Evolutionary conservation across 345 rosid species (phyloP).

Genomic region (Eucalyptus urophylla): DNA sequence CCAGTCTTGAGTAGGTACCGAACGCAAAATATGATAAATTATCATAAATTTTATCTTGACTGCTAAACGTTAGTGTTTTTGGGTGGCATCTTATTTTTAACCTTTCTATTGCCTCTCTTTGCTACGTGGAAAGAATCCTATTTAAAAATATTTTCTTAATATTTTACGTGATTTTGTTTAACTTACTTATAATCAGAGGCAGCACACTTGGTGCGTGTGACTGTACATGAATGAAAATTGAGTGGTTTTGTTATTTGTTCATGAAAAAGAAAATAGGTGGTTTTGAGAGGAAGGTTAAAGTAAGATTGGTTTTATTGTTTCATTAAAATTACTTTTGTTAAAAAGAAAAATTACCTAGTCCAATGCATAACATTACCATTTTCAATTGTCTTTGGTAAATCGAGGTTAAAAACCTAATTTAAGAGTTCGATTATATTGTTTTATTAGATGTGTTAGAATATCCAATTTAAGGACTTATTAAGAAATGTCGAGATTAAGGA

Average conservation of each 20-base stretch:
- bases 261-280: neutral
- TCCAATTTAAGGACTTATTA: neutral
- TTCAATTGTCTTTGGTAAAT: neutral
- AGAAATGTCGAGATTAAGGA: neutral
- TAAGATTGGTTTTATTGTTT: neutral
- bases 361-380: neutral
- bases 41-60: accelerated
- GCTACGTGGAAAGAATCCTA: neutral
- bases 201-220: neutral
- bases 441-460: neutral
- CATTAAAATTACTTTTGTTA: neutral
- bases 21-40: too few species aligned
- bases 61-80: too few species aligned
- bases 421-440: too few species aligned
- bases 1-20: too few species aligned
- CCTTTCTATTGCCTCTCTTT: neutral
- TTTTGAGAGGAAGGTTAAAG: neutral
- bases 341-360: neutral
- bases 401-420: neutral
- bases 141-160: neutral
- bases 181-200: neutral
- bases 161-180: neutral
- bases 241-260: neutral
- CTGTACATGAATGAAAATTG: neutral
- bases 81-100: neutral